Evolutionary conservation across 2,329 filamentous ascomycete genomes (phyloP).

Genomic region (Alternaria ethzedia): DNA sequence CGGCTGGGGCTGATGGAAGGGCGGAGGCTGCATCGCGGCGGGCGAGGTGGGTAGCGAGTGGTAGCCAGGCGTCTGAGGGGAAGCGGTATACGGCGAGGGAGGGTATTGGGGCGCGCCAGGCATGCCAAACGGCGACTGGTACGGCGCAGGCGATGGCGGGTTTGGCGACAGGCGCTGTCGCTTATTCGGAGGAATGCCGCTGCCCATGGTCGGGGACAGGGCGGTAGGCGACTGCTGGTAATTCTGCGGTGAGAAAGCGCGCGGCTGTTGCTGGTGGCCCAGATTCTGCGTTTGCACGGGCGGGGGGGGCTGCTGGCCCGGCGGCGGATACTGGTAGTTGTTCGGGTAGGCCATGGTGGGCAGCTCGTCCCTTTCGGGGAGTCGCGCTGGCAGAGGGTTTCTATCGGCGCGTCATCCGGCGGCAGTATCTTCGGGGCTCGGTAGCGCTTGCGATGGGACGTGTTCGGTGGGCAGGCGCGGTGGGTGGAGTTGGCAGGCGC

Average conservation of each 20-base stretch:
- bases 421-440: neutral
- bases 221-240: conserved; percentile 59
- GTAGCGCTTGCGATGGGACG: conserved; percentile 10
- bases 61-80: conserved; percentile 37
- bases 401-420: conserved; percentile 36
- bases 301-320: conserved; percentile 37
- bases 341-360: conserved; percentile 43
- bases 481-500: conserved; percentile 17
- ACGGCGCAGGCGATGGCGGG: conserved; percentile 63
- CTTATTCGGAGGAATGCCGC: conserved; percentile 70
- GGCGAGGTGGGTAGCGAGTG: conserved; percentile 43
- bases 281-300: conserved; percentile 50
- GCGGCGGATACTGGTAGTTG: conserved; percentile 38
- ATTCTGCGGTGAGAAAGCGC: conserved; percentile 43
- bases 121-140: conserved; percentile 38
- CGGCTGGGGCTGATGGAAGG: conserved; percentile 61
- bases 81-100: conserved; percentile 47
- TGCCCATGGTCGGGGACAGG: conserved; percentile 54
- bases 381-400: conserved; percentile 26
- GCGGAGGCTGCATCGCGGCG: conserved; percentile 36
- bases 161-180: conserved; percentile 74
- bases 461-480: conserved; percentile 14
- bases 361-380: conserved; percentile 33
- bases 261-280: conserved; percentile 53
- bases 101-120: conserved; percentile 54